These are phyloP conservation scores for Oryza meridionalis DNA, from an alignment of 176 grass and related monocot genomes.

Conservation along the genomic window DNA sequence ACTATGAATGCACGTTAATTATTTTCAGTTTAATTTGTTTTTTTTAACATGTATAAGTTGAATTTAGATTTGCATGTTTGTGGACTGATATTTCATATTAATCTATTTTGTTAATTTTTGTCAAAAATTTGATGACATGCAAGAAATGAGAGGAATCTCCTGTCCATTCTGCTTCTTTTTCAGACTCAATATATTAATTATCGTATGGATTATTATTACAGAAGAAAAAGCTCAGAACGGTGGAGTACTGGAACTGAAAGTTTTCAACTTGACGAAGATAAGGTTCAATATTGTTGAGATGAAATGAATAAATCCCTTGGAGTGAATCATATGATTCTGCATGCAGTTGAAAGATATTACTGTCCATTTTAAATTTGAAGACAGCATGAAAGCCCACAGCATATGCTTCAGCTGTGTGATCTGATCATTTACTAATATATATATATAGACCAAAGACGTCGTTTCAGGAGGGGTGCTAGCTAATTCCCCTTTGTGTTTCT, in stretches of 20 bases:
- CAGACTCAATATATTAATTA: too few relatives aligned
- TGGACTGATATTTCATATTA: too few relatives aligned
- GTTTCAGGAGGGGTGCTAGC: slow-evolving; percentile 13
- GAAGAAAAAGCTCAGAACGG: background rate
- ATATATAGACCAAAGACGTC: slow-evolving; percentile 40
- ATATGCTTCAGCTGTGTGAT: background rate
- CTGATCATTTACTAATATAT: background rate
- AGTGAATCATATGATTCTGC: background rate
- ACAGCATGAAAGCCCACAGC: background rate
- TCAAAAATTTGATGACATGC: too few relatives aligned
- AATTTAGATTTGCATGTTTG: too few relatives aligned
- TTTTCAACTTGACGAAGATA: background rate
- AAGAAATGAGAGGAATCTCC: too few relatives aligned
- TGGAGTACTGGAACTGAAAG: background rate
- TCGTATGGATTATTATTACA: too few relatives aligned
- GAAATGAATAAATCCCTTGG: background rate
- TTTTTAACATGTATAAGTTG: too few relatives aligned
- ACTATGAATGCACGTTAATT: too few relatives aligned
- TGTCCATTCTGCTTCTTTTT: background rate
- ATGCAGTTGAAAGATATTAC: background rate
- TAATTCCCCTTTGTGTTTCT: background rate
- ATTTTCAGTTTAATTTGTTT: too few relatives aligned
- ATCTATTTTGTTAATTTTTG: too few relatives aligned
- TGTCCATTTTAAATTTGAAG: background rate
- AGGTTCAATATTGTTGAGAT: background rate